Evolutionary conservation across 768 basidiomycete species (phyloP), one percentile per base, ranked within the genome.

Genomic region (Hemileccinum rubropunctum): DNA sequence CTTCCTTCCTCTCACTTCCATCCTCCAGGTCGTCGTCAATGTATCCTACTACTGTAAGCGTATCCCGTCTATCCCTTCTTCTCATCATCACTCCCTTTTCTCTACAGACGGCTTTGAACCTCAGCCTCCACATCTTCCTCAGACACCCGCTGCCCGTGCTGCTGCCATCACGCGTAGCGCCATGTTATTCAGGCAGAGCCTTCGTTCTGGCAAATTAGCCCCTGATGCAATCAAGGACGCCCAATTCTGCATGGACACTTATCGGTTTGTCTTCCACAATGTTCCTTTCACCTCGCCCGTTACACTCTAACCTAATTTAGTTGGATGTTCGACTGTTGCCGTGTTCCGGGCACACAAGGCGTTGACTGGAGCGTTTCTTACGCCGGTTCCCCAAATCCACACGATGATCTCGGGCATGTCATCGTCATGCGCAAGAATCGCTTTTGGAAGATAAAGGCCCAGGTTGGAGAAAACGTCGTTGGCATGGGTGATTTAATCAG

Each of bases 301-400:
- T 13, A 61, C 18, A 4, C 17, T n/a, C 20, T 44, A n/a, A 23
- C 42, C 1, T 8, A 9, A 30, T 26, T 18, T 46, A 89, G 88
- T 43, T 93, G 91, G 91, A 91, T 93, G 91, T 93, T 93, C 57
- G 91, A 93, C 64, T 91, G 89, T 64, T 89, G 82, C 55, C 86
- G 91, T 48, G 74, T 93, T 17, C 91, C 91, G 3, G 86, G 87
- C 1, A 66, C 73, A 10, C 77, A 85, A 39, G 86, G 87, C 15
- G 68, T 82, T 4, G 94, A 98, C 64, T 89, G 89, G 81, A 82
- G 84, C 54, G 70, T 84, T 17, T 81, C 83, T 14, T 80, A 88
- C 54, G 83, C 88, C 0, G 84, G 83, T 10, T 54, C 43, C 35
- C 48, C 58, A 20, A 52, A 50, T 28, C 54, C 53, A n/a, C 48